Percentiles rank a stretch among this genome's conserved stretches.
Conservation (phyloP, 2,329 filamentous ascomycete species). For the Trichoderma atrobrunneum region DNA sequence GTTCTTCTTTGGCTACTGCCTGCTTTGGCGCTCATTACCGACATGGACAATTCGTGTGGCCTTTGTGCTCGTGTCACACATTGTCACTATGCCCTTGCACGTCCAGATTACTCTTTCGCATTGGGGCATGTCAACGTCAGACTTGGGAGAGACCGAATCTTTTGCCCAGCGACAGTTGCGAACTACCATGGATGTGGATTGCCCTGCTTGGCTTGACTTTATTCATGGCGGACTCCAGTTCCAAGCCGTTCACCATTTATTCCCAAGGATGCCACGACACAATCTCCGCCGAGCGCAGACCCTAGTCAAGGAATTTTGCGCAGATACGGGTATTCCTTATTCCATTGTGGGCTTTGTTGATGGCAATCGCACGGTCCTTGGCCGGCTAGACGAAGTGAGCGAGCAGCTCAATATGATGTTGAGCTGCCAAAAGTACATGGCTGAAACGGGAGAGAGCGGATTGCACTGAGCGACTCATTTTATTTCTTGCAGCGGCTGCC, state of each 20-base stretch:
- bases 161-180: constrained; percentile 89
- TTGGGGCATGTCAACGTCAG: constrained; percentile 89
- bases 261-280: constrained; percentile 78
- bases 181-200: constrained; percentile 92
- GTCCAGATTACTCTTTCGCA: constrained; percentile 89
- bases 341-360: constrained; percentile 81
- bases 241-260: constrained; percentile 84
- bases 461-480: constrained; percentile 1
- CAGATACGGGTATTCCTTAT: constrained; percentile 80
- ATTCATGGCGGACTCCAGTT: constrained; percentile 88
- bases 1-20: constrained; percentile 80
- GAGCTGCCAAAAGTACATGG: constrained; percentile 58
- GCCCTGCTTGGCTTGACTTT: constrained; percentile 83
- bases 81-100: constrained; percentile 77
- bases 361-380: constrained; percentile 77
- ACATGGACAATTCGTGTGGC: constrained; percentile 60
- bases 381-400: constrained; percentile 68
- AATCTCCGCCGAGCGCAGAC: constrained; percentile 74
- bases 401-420: constrained; percentile 72
- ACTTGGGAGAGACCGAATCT: constrained; percentile 78
- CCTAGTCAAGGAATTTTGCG: constrained; percentile 76
- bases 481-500: background rate
- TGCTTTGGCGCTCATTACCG: constrained; percentile 50
- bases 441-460: constrained; percentile 18
- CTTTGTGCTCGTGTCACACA: constrained; percentile 78